Conservation (phyloP, 1,139 yeast species). For the Saccharomyces hybrid region DNA sequence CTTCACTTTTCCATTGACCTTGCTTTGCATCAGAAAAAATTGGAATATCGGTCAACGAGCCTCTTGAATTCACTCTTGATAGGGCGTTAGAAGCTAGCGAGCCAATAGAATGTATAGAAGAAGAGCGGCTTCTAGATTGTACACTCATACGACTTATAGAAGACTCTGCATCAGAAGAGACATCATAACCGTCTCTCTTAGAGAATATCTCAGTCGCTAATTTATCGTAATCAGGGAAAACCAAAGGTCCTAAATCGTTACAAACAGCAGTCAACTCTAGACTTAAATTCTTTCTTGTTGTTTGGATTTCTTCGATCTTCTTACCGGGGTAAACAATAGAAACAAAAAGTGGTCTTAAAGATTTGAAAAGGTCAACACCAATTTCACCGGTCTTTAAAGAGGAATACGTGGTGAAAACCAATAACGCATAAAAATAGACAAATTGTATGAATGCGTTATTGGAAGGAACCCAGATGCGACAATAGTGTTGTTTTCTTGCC, state of each 20-base stretch:
- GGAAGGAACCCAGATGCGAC: conserved; percentile 37
- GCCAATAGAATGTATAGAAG: conserved; percentile 21
- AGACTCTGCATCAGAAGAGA: conserved; percentile 10
- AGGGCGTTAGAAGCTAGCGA: conserved; percentile 31
- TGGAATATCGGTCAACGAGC: conserved; percentile 35
- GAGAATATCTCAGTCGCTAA: conserved; percentile 10
- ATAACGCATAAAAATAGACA: conserved; percentile 36
- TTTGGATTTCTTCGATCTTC: conserved; percentile 40
- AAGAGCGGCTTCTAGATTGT: conserved; percentile 26
- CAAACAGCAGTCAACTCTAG: conserved; percentile 45
- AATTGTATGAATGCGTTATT: conserved; percentile 29
- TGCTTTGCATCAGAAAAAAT: conserved; percentile 31
- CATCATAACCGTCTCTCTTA: conserved; percentile 10
- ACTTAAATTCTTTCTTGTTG: conserved; percentile 32
- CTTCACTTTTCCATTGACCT: conserved; percentile 2
- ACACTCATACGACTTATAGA: not conserved
- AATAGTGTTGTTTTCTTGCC: conserved; percentile 28
- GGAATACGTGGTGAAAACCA: conserved; percentile 50
- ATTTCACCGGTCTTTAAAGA: conserved; percentile 68
- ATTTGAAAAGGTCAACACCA: conserved; percentile 65
- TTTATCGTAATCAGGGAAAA: conserved; percentile 50
- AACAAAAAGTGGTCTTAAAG: conserved; percentile 54
- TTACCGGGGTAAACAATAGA: conserved; percentile 45
- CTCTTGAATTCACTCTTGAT: conserved; percentile 35
- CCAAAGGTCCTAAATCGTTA: conserved; percentile 55